A percentile compares a stretch with the other conserved stretches of the same genome.
phyloP scores from a whole-genome alignment of 2,329 filamentous ascomycete species.

The Epichloe typhina region DNA sequence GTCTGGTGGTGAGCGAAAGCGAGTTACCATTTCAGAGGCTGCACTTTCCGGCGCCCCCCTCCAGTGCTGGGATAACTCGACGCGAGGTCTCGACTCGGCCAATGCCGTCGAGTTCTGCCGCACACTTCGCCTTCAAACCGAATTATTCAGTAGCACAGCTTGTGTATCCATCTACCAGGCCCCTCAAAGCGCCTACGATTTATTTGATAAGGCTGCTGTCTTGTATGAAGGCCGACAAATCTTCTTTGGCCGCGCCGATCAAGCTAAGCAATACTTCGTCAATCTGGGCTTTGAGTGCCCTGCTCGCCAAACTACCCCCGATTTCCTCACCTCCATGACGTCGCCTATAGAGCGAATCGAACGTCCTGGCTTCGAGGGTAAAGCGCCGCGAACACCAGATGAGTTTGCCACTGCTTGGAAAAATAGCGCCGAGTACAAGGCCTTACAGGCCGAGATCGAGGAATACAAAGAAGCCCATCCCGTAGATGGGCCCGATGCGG shows the following conservation, averaged over 20 bases:
- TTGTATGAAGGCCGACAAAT: conserved; percentile 50
- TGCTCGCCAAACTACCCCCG: conserved; percentile 50
- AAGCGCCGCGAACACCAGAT: conserved; percentile 44
- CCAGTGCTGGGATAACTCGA: conserved; percentile 62
- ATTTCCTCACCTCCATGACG: conserved; percentile 62
- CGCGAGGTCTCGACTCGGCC: conserved; percentile 59
- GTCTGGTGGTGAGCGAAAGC: conserved; percentile 59
- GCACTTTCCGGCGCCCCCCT: conserved; percentile 46
- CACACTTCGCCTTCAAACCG: conserved; percentile 53
- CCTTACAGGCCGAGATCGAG: conserved; percentile 41
- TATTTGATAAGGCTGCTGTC: conserved; percentile 46
- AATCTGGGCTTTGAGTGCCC: conserved; percentile 56
- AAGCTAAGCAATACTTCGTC: conserved; percentile 52
- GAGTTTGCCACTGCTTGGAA: conserved; percentile 49
- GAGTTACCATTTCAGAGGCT: conserved; percentile 50
- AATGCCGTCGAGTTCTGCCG: conserved; percentile 66
- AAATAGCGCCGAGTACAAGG: conserved; percentile 36
- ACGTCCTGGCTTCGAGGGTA: conserved; percentile 41
- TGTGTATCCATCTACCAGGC: conserved; percentile 65
- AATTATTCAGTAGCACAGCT: conserved; percentile 52
- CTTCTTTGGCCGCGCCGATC: conserved; percentile 46
- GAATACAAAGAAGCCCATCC: conserved; percentile 40
- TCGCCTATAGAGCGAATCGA: conserved; percentile 42
- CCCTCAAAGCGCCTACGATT: conserved; percentile 49
- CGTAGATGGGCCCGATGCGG: conserved; percentile 41